These are phyloP conservation scores for Phlyctochytrium bullatum DNA, from an alignment of 192 early-diverging fungal genomes.

Conservation along the genomic window DNA sequence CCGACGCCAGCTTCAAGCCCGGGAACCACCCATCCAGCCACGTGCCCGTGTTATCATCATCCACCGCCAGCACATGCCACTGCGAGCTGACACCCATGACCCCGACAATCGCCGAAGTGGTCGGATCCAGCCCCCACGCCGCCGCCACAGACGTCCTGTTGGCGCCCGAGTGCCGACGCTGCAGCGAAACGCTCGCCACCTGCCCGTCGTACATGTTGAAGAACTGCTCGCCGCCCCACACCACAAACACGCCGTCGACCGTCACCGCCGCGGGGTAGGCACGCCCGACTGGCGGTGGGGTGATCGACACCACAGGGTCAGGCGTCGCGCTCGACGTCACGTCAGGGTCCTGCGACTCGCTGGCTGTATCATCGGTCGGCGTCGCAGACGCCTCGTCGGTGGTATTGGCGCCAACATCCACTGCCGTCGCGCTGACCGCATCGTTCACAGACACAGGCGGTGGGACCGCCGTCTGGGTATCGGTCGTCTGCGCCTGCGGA, in stretches of 20 bases:
- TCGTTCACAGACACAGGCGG: background rate
- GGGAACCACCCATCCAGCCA: background rate
- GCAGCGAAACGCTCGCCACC: background rate
- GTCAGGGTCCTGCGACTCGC: too few species aligned
- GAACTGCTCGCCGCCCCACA: slow-evolving; percentile 2
- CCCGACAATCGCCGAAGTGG: background rate
- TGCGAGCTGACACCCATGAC: background rate
- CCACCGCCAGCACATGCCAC: background rate
- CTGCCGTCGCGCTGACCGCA: background rate
- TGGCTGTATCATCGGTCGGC: background rate
- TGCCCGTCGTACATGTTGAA: background rate
- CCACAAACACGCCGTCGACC: slow-evolving; percentile 1
- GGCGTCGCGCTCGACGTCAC: background rate
- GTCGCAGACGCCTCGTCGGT: background rate
- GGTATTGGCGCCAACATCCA: background rate
- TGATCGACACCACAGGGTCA: background rate
- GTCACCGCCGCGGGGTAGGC: slow-evolving; percentile 1
- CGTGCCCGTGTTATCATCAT: background rate
- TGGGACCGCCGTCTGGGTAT: background rate
- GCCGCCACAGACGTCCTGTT: background rate
- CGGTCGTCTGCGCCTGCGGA: too few species aligned
- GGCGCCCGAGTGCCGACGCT: background rate
- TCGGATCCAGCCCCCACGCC: too few species aligned
- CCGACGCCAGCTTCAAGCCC: background rate
- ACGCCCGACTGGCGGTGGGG: background rate